Percentiles rank a stretch among this genome's conserved stretches.
Evolutionary conservation across 2,329 filamentous ascomycete genomes (phyloP).

Genomic region (Fusarium chuoi): DNA sequence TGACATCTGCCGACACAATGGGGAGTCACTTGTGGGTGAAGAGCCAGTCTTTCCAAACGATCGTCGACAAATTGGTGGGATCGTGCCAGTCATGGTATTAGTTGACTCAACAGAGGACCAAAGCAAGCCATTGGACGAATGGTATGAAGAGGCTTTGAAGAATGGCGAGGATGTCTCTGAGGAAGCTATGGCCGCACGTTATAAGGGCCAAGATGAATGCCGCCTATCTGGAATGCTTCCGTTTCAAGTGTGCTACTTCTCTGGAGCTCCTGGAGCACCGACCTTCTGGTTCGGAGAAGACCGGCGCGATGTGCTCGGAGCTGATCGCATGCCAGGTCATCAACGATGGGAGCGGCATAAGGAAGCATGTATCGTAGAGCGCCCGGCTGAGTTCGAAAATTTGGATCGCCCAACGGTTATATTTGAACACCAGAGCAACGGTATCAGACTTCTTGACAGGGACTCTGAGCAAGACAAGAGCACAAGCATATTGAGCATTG

Average conservation of each 20-base stretch:
- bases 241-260: conserved; percentile 42
- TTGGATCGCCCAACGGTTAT: conserved; percentile 24
- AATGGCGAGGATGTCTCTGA: conserved; percentile 35
- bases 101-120: conserved; percentile 6
- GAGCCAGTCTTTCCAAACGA: conserved; percentile 38
- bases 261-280: conserved; percentile 28
- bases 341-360: conserved; percentile 38
- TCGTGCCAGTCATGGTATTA: conserved; percentile 39
- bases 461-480: conserved; percentile 22
- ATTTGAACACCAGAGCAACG: conserved; percentile 31
- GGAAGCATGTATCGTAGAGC: neutral
- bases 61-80: conserved; percentile 39
- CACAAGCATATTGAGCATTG: conserved; percentile 29
- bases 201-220: conserved; percentile 14
- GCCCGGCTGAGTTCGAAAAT: neutral
- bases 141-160: neutral
- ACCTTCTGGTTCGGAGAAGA: conserved; percentile 43
- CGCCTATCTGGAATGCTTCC: conserved; percentile 42
- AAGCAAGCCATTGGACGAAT: conserved; percentile 12
- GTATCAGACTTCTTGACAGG: conserved; percentile 22
- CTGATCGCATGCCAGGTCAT: conserved; percentile 45
- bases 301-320: conserved; percentile 40
- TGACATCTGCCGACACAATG: conserved; percentile 40
- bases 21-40: conserved; percentile 39
- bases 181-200: conserved; percentile 22